A percentile compares a stretch with the other conserved stretches of the same genome.
These are phyloP conservation scores for Gossypium aridum DNA, from an alignment of 441 rosid species.

Conservation along the genomic window DNA sequence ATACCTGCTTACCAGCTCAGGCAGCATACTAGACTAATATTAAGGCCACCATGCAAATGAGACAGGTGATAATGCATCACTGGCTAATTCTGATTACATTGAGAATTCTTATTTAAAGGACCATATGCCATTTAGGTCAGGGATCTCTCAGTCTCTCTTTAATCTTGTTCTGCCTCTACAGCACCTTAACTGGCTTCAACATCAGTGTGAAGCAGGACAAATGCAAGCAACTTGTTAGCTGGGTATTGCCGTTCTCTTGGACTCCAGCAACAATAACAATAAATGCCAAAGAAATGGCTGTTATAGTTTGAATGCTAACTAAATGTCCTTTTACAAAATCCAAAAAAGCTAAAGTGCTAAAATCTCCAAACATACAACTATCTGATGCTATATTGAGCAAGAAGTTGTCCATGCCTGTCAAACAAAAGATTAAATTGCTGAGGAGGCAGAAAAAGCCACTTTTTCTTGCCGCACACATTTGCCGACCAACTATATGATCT, in stretches of 20 bases:
- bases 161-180: background rate
- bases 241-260: background rate
- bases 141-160: background rate
- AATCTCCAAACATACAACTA: background rate
- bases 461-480: constrained; percentile 85
- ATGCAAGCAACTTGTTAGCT: background rate
- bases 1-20: background rate
- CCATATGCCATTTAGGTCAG: background rate
- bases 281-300: background rate
- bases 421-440: constrained; percentile 62
- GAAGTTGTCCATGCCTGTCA: constrained; percentile 51
- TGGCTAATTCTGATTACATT: background rate
- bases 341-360: background rate
- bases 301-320: background rate
- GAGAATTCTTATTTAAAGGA: background rate
- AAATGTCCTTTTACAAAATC: background rate
- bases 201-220: background rate
- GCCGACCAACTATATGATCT: constrained; percentile 97
- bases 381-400: background rate
- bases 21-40: background rate
- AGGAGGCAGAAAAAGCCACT: constrained; percentile 78
- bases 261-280: background rate
- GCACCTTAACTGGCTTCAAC: background rate
- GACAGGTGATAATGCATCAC: background rate
- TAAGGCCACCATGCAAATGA: background rate